Base-by-base conservation (phyloP, 73 alveolate species). In the Paramecium biaurelia region DNA sequence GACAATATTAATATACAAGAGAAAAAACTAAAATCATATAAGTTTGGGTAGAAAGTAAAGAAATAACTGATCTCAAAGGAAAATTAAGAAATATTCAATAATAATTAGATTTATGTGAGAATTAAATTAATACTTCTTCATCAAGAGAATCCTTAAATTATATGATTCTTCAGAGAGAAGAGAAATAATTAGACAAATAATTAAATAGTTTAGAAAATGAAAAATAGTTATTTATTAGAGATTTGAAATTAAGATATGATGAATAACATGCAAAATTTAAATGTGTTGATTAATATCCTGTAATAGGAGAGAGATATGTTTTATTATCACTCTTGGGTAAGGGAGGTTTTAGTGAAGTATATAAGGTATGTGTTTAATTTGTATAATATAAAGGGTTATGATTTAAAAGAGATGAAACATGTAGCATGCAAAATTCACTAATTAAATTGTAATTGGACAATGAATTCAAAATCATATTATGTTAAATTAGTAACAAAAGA, bases 401-500 rank as follows among this genome's bases (percentile, higher is more conserved):
- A 94, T 63, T 45, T 94, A 20, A 93, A 93, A 79, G 95, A 86
- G 32, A 72, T 92, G 43, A 89, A 85, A 82, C 93, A 94, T 59
- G 96, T 94, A 21, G 97, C 97, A 1, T 70, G 86, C 12, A 94
- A 94, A 93, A 93, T 94, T 0, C 94, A 93, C 24, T 53, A 92
- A 32, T 76, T 94, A 28, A 93, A 94, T 58, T 85, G 43, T 11
- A 56, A 82, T 58, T 94, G 95, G 97, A 70, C 95, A 8, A 45
- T 85, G 12, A 47, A 67, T 38, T 32, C 92, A 37, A 93, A 93
- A 57, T 90, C 47, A 72, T 88, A 87, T 68, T 94, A 95, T 93
- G 93, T 95, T 20, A 96, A 93, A 68, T 98, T 95, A 92, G 96
- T 97, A 9, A 92, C 95, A 49, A 90, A 97, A 92, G 98, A 95